Evolutionary conservation across 306 rosid genomes (phyloP).

Genomic region (Rosa rugosa): DNA sequence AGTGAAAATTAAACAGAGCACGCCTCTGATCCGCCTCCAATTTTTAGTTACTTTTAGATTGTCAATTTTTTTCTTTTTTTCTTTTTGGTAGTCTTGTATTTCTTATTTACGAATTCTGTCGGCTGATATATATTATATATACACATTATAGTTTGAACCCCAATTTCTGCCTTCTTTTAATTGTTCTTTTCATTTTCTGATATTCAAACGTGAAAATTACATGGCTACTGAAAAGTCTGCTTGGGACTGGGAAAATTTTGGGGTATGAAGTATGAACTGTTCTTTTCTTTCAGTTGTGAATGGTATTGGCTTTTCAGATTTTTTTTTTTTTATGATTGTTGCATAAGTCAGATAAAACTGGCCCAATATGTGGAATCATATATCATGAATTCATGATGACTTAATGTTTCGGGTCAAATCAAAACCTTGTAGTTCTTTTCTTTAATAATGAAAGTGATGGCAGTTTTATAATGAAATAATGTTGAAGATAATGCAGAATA

Average conservation of each 20-base stretch:
- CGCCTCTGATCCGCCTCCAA: neutral
- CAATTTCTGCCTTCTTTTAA: neutral
- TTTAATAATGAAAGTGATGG: neutral
- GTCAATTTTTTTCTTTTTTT: neutral
- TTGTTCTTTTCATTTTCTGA: neutral
- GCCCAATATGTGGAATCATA: neutral
- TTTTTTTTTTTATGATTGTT: neutral
- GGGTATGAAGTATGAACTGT: neutral
- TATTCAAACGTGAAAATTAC: neutral
- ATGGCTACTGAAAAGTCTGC: neutral
- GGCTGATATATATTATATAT: neutral
- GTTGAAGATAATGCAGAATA: neutral
- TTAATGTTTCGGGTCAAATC: neutral
- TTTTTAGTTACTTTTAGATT: neutral
- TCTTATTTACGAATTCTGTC: neutral
- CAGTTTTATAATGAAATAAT: neutral
- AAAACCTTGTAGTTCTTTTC: neutral
- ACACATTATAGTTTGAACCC: neutral
- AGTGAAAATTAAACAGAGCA: conserved; percentile 7
- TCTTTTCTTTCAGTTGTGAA: neutral
- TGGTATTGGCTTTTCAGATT: neutral
- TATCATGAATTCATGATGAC: neutral
- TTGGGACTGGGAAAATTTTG: neutral
- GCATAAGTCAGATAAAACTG: neutral
- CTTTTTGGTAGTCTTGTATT: neutral